Conservation (phyloP, 169 alveolate genomes). For the Cryptosporidium baileyi region DNA sequence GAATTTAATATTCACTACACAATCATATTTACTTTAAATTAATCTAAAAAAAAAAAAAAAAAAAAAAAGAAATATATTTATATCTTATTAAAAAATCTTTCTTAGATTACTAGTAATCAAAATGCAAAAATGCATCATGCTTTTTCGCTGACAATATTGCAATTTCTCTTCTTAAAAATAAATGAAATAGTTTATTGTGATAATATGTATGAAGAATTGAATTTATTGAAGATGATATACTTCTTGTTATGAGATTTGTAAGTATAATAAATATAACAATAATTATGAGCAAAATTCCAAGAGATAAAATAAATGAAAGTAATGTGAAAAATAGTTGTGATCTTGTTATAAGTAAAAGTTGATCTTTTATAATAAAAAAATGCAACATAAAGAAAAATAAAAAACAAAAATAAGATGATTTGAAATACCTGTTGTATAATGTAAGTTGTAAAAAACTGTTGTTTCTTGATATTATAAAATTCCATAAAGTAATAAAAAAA, state of each 20-base stretch:
- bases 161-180: conserved; percentile 41
- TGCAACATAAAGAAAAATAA: conserved; percentile 27
- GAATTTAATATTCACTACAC: too few species aligned
- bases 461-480: conserved; percentile 30
- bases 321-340: conserved; percentile 50
- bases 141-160: conserved; percentile 51
- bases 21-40: too few species aligned
- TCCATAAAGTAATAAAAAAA: conserved; percentile 55
- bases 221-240: conserved; percentile 53
- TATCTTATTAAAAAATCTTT: too few species aligned
- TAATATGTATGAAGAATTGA: conserved; percentile 39
- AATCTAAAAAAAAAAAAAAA: too few species aligned
- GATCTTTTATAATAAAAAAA: conserved; percentile 6
- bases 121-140: conserved; percentile 49
- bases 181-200: conserved; percentile 54
- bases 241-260: conserved; percentile 17
- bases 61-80: too few species aligned
- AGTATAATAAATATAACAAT: conserved; percentile 15
- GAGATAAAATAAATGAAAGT: neutral
- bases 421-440: conserved; percentile 37
- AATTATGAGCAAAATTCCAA: neutral
- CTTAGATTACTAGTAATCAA: conserved; percentile 32
- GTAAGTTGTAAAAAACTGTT: conserved; percentile 63
- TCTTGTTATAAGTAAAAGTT: neutral
- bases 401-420: conserved; percentile 1